Conservation (phyloP, 495 filamentous ascomycete species). For the Penicillium egyptiacum region DNA sequence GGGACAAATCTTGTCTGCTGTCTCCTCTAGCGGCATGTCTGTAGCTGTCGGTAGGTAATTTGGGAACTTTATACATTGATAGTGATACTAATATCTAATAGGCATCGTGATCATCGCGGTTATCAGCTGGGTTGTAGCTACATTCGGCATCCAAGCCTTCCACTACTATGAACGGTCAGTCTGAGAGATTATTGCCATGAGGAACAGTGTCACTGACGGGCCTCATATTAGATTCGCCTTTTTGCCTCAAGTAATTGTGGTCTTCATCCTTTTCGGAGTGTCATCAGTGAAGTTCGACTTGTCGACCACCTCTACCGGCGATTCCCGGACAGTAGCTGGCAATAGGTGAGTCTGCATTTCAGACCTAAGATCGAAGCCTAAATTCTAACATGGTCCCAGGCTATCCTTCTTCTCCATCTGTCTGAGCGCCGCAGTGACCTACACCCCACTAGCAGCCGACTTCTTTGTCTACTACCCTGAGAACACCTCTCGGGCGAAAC, state of each 20-base stretch:
- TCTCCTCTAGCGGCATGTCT: slow-evolving; percentile 60
- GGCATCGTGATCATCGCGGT: slow-evolving; percentile 69
- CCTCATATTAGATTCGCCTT: slow-evolving; percentile 56
- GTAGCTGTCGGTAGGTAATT: slow-evolving; percentile 58
- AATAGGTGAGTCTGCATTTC: slow-evolving; percentile 42
- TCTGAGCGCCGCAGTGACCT: slow-evolving; percentile 63
- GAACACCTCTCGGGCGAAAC: slow-evolving; percentile 39
- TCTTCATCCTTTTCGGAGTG: slow-evolving; percentile 66
- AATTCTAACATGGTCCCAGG: slow-evolving; percentile 24
- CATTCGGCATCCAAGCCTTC: slow-evolving; percentile 72
- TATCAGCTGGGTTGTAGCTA: slow-evolving; percentile 65
- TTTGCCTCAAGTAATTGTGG: slow-evolving; percentile 63
- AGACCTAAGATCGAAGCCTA: not conserved
- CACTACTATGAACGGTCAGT: slow-evolving; percentile 67
- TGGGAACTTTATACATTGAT: not conserved
- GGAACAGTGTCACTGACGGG: not conserved
- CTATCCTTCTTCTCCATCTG: slow-evolving; percentile 70
- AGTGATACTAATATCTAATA: slow-evolving; percentile 14
- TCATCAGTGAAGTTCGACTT: slow-evolving; percentile 65
- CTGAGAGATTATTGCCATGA: not conserved
- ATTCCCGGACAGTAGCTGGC: slow-evolving; percentile 53
- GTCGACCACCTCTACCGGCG: slow-evolving; percentile 47
- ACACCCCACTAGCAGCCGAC: slow-evolving; percentile 59
- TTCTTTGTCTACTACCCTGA: slow-evolving; percentile 68
- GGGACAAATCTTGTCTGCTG: slow-evolving; percentile 73